Evolutionary conservation across 2,329 filamentous ascomycete species (phyloP).

Genomic region (Emergomyces africanus): DNA sequence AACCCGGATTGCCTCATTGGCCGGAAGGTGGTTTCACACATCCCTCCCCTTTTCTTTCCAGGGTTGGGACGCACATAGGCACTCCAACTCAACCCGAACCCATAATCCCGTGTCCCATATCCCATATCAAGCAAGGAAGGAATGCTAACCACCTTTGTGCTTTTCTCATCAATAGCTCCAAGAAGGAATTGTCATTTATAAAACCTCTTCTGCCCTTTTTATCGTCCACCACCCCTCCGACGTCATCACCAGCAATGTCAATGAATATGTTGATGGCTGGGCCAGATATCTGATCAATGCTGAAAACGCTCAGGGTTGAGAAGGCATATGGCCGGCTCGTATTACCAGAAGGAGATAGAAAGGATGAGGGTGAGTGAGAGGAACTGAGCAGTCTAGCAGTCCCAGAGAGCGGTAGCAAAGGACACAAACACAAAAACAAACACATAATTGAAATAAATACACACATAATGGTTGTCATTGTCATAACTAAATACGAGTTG

Average conservation of each 20-base stretch:
- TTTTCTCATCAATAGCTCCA: conserved; percentile 45
- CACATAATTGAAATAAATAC: background rate
- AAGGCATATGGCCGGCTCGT: background rate
- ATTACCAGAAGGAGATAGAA: background rate
- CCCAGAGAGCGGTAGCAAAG: background rate
- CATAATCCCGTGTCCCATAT: background rate
- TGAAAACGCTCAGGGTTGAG: background rate
- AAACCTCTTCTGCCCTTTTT: conserved; percentile 80
- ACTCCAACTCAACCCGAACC: too few species aligned
- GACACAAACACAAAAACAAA: background rate
- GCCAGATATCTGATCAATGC: background rate
- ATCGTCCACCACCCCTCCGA: conserved; percentile 61
- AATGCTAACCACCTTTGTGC: background rate
- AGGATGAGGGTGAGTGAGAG: too few species aligned
- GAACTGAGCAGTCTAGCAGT: background rate
- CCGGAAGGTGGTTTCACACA: background rate
- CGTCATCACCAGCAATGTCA: background rate
- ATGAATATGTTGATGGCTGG: background rate
- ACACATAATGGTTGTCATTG: background rate
- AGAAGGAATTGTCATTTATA: conserved; percentile 68
- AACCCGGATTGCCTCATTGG: conserved; percentile 42
- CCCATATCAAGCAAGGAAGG: background rate
- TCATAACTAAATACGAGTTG: background rate
- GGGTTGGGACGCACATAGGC: background rate
- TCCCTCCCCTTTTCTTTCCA: background rate